A percentile compares a stretch with the other conserved stretches of the same genome.
These are phyloP conservation scores for Pistacia vera DNA, from an alignment of 345 rosid genomes.

Conservation along the genomic window DNA sequence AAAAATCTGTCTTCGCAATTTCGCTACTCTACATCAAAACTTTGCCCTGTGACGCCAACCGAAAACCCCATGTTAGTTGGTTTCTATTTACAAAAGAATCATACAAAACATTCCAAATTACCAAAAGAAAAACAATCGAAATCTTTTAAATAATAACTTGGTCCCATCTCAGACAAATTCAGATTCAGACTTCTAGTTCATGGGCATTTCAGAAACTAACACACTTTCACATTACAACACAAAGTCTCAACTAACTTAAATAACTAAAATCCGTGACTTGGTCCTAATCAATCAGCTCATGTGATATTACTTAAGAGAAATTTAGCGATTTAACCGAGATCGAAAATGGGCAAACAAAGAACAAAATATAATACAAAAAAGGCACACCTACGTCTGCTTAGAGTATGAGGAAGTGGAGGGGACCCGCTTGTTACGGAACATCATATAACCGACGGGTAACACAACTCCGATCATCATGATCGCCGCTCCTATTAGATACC, in stretches of 20 bases:
- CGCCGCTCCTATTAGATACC: constrained; percentile 88
- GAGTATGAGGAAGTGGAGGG: constrained; percentile 85
- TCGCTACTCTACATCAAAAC: constrained; percentile 67
- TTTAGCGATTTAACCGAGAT: neutral
- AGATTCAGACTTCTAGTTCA: too few species aligned
- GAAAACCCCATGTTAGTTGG: constrained; percentile 11
- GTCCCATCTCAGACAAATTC: too few species aligned
- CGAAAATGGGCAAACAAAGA: neutral
- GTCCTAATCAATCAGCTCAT: neutral
- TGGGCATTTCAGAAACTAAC: too few species aligned
- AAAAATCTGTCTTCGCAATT: constrained; percentile 25
- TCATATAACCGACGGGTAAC: constrained; percentile 96
- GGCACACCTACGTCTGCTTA: constrained; percentile 99
- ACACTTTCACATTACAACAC: too few species aligned
- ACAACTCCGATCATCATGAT: constrained; percentile 99
- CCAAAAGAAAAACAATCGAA: neutral
- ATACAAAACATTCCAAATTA: neutral
- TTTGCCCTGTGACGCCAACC: constrained; percentile 67
- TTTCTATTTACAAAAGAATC: neutral
- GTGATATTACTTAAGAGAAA: neutral
- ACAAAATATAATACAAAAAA: constrained; percentile 2
- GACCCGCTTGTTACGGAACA: constrained; percentile 95
- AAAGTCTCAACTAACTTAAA: too few species aligned
- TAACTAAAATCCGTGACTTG: too few species aligned
- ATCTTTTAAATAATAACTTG: too few species aligned